phyloP scores from a whole-genome alignment of 108 stramenopile genomes.

The Stephanodiscus minutulus region DNA sequence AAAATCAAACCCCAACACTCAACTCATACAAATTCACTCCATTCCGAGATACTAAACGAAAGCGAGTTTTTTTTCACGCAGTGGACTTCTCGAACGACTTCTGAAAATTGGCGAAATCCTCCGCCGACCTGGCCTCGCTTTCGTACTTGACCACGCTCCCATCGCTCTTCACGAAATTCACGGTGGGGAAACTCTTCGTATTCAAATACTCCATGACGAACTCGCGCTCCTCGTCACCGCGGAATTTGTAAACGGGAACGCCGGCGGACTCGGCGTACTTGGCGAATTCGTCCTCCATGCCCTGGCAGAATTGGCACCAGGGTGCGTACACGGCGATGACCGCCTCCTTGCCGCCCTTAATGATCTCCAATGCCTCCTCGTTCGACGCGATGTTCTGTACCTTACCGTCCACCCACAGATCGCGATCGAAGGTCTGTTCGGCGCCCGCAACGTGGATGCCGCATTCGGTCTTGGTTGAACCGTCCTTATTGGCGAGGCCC shows the following conservation, averaged over 20 bases:
- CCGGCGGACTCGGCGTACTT: conserved; percentile 66
- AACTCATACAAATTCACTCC: too few relatives aligned
- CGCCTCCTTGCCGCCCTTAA: conserved; percentile 69
- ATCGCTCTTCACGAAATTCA: conserved; percentile 85
- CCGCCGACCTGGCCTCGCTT: conserved; percentile 81
- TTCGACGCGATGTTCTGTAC: conserved; percentile 76
- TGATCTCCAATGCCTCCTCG: conserved; percentile 74
- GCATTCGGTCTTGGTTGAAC: conserved; percentile 97
- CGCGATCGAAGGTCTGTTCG: conserved; percentile 89
- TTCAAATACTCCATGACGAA: conserved; percentile 84
- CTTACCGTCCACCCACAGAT: conserved; percentile 78
- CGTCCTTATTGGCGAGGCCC: conserved; percentile 94
- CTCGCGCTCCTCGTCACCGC: conserved; percentile 92
- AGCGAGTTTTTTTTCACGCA: background rate
- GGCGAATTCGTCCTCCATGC: conserved; percentile 85
- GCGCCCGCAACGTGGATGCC: conserved; percentile 95
- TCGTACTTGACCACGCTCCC: conserved; percentile 91
- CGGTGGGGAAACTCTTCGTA: conserved; percentile 91
- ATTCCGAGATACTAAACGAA: too few relatives aligned
- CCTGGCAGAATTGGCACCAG: conserved; percentile 91
- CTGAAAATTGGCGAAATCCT: conserved; percentile 45
- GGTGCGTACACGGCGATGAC: conserved; percentile 90
- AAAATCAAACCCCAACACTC: too few relatives aligned
- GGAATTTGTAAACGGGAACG: conserved; percentile 83
- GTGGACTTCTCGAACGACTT: conserved; percentile 21